Evolutionary conservation across 2,329 filamentous ascomycete species (phyloP), one percentile per base, ranked within the genome.

Genomic region (Amylocarpus encephaloides): DNA sequence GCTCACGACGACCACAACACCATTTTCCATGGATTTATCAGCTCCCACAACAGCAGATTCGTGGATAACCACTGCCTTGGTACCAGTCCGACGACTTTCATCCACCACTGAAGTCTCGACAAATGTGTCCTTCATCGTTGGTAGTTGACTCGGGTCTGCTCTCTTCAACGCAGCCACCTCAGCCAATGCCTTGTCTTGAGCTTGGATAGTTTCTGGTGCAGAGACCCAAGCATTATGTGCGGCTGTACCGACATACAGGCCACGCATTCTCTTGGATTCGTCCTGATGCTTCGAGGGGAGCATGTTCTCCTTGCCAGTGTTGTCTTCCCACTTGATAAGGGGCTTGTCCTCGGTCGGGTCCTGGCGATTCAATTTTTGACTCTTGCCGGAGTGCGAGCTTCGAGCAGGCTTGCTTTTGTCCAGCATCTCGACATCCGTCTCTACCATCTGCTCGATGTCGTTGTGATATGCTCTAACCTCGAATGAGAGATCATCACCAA

Each of bases 381-480:
- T 26, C 4, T 4, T 26, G 22, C 22, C 7, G 22, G 22, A 4
- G 22, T 26, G 22, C 4, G 22, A 4, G n/a, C 39, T 16, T 43
- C 41, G 15, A 38, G 42, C 11, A 15, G 46, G 43, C 22, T 51
- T 46, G 3, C 43, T 34, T 12, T 58, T 59, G 13, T 59, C 30
- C 2, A 64, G 51, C 43, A 58, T 62, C 59, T 96, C 88, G 50
- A 93, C 64, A 67, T 98, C 93, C 0, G 93, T 98, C 53, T 86
- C 80, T 3, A 95, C 85, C 70, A 97, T 83, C 70, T 97, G 91
- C 70, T 94, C 83, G 32, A 85, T 80, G 30, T 85, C 81, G 26
- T 82, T 77, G 3, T 65, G 64, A 65, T 96, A 97, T 5, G 74
- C 70, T 62, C 78, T 83, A 10, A 95, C 78, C 51, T 88, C 79